A percentile compares a stretch with the other conserved stretches of the same genome.
These are phyloP conservation scores for Reticulascus tulasneorum DNA, from an alignment of 2,329 filamentous ascomycete species.

Conservation along the genomic window DNA sequence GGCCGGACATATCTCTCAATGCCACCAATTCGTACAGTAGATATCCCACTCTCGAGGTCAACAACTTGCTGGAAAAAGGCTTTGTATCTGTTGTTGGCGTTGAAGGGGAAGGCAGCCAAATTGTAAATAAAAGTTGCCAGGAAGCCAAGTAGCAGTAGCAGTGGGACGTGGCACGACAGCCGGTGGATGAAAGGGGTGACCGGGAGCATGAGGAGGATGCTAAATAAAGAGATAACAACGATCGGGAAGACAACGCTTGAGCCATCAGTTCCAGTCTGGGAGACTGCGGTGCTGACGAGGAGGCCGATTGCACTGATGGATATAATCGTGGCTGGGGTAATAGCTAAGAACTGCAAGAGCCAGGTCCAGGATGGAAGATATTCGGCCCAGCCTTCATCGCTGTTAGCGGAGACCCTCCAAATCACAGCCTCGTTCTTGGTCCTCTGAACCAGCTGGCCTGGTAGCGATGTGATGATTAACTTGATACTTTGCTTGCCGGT, in stretches of 20 bases:
- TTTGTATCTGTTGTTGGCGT: constrained; percentile 73
- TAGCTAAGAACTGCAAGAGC: constrained; percentile 34
- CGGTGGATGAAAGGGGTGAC: constrained; percentile 82
- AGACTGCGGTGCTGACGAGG: constrained; percentile 64
- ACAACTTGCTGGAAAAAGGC: constrained; percentile 81
- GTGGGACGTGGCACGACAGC: constrained; percentile 75
- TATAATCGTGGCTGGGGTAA: constrained; percentile 74
- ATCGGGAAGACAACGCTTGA: constrained; percentile 69
- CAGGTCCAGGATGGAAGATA: constrained; percentile 23
- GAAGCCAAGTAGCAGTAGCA: constrained; percentile 64
- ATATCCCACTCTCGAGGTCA: constrained; percentile 63
- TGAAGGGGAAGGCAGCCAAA: constrained; percentile 84
- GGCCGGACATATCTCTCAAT: constrained; percentile 62
- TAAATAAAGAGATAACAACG: constrained; percentile 62
- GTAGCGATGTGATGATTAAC: too few species aligned
- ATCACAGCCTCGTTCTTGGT: too few species aligned
- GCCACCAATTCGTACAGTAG: constrained; percentile 66
- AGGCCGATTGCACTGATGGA: constrained; percentile 74
- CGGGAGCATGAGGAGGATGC: constrained; percentile 70
- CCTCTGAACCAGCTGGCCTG: too few species aligned
- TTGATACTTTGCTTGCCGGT: too few species aligned
- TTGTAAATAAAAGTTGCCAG: constrained; percentile 78
- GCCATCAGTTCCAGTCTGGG: constrained; percentile 83
- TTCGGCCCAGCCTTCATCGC: too few species aligned
- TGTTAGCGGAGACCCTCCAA: too few species aligned